These are phyloP conservation scores for Amanita inopinata DNA, from an alignment of 768 basidiomycete species.

Conservation along the genomic window DNA sequence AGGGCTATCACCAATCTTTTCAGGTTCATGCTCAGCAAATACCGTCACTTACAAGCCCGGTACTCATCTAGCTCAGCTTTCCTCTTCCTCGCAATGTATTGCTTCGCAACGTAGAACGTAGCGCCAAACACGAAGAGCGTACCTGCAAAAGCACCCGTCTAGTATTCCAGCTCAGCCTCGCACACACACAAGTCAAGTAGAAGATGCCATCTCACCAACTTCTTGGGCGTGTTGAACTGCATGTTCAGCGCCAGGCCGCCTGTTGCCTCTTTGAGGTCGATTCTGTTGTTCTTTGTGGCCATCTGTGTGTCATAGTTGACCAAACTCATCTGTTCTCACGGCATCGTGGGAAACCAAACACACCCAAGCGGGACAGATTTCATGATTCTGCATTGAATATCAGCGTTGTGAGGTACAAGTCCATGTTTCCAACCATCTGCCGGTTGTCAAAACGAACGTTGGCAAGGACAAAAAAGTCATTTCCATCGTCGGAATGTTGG, in stretches of 20 bases:
- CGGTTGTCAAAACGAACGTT: no score
- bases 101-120: constrained; percentile 25
- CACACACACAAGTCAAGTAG: no score
- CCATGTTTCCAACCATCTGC: no score
- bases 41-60: constrained; percentile 17
- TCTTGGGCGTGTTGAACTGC: constrained; percentile 8
- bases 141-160: constrained; percentile 23
- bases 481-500: neutral
- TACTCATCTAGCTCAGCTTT: constrained; percentile 25
- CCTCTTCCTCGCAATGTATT: constrained; percentile 21
- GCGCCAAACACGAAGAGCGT: constrained; percentile 21
- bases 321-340: no score
- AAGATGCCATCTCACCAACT: constrained; percentile 2
- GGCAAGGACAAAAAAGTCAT: no score
- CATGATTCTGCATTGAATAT: no score
- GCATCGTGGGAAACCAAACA: no score
- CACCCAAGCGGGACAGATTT: no score
- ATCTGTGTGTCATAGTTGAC: no score
- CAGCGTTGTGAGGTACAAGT: no score
- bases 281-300: no score
- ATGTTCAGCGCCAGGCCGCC: neutral
- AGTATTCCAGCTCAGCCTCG: neutral
- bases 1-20: neutral
- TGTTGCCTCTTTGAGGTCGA: no score
- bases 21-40: neutral